Base-by-base conservation (phyloP, 441 rosid genomes). In the Arabidopsis hybrid region DNA sequence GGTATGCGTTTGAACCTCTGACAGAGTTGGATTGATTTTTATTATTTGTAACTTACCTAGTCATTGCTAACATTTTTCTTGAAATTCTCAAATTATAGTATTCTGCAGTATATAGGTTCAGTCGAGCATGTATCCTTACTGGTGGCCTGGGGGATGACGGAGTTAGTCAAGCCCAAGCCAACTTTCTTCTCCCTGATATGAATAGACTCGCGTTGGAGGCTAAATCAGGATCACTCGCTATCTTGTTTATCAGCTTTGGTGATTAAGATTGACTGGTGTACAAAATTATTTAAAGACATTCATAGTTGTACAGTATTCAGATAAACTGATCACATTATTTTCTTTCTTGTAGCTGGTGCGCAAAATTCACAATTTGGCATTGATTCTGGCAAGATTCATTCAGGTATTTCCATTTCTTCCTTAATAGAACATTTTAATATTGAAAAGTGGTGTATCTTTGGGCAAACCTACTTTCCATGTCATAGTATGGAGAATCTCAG, bases 161-260 rank as follows among this genome's bases (percentile, higher is more conserved):
- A 71, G 80, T 83, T 74, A 74, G 76, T 75, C 89, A 86, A 83
- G 84, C 83, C 58, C 93, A 88, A 74, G 97, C 86, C 76, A 85
- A 78, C 81, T 91, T 96, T 70, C 14, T 88, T 72, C 94, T 93
- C 58, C 98, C 99, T 65, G 98, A 91, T 75, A 86, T 91, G 65
- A 90, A 80, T 78, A 90, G 86, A 76, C 88, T 96, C 68, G 86
- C 88, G 36, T 62, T 82, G 82, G 97, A 96, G 83, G 88, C 91
- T 50, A 93, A 88, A 76, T 86, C 87, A 53, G 88, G 97, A 55
- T 85, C 97, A 26, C 94, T 96, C 18, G 79, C 89, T 55, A 80
- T 96, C 77, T 82, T 96, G 87, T 85, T 96, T 75, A 85, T 96
- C 67, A 90, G 92, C 85, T 86, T 84, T 80, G 99, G 99, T 93